These are phyloP conservation scores for Tricholoma flavovirens DNA, from an alignment of 768 basidiomycete genomes.

Conservation along the genomic window DNA sequence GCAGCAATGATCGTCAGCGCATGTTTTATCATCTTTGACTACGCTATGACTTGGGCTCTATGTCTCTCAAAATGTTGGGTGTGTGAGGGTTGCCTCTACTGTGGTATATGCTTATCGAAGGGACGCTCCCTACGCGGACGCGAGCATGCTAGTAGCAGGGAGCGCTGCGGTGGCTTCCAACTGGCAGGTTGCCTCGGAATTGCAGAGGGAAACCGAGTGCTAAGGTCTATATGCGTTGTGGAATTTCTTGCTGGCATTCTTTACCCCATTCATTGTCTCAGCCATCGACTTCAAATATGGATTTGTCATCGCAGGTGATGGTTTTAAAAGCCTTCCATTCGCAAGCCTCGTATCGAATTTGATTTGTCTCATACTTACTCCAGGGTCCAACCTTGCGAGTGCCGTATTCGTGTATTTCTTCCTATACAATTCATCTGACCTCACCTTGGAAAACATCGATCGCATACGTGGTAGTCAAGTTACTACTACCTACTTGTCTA, in stretches of 20 bases:
- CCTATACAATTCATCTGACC: slow-evolving; percentile 67
- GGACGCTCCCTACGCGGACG: slow-evolving; percentile 70
- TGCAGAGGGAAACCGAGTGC: background rate
- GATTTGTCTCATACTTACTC: background rate
- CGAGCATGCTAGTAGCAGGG: slow-evolving; percentile 71
- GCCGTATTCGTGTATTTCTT: slow-evolving; percentile 63
- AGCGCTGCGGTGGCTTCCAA: slow-evolving; percentile 58
- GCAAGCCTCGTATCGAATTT: background rate
- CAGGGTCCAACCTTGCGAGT: slow-evolving; percentile 53
- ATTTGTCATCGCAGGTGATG: slow-evolving; percentile 60
- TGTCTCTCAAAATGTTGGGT: slow-evolving; percentile 8
- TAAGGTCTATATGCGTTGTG: slow-evolving; percentile 31
- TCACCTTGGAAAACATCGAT: slow-evolving; percentile 64
- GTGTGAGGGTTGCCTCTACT: background rate
- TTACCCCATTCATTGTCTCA: slow-evolving; percentile 65
- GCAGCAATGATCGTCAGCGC: slow-evolving; percentile 61
- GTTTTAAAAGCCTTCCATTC: background rate
- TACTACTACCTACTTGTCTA: background rate
- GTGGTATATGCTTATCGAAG: slow-evolving; percentile 71
- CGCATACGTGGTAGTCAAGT: slow-evolving; percentile 30
- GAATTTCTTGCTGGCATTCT: slow-evolving; percentile 72
- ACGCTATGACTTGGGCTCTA: slow-evolving; percentile 65
- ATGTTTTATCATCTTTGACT: slow-evolving; percentile 68
- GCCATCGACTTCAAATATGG: slow-evolving; percentile 60
- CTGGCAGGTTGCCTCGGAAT: slow-evolving; percentile 31